Evolutionary conservation across 768 basidiomycete species (phyloP).

Genomic region (Lactifluus hygrophoroides): DNA sequence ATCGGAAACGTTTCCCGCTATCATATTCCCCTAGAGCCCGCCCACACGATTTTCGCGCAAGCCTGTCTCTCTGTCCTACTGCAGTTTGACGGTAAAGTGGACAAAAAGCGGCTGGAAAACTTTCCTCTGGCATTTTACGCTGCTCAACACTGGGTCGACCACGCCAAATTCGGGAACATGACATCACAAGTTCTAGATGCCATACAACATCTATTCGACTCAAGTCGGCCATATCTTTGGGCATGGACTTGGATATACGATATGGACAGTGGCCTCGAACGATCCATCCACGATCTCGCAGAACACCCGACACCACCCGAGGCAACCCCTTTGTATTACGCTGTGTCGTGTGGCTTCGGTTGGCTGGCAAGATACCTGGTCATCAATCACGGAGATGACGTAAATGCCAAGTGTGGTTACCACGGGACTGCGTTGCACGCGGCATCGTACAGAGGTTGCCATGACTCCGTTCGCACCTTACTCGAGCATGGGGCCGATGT

Average conservation of each 20-base stretch:
- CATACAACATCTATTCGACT: background rate
- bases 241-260: background rate
- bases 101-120: too few relatives aligned
- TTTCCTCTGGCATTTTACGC: too few relatives aligned
- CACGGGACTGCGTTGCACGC: background rate
- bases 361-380: background rate
- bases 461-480: background rate
- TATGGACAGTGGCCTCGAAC: background rate
- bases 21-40: too few relatives aligned
- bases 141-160: too few relatives aligned
- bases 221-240: background rate
- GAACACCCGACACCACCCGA: background rate
- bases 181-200: background rate
- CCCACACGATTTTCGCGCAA: too few relatives aligned
- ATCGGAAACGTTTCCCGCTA: background rate
- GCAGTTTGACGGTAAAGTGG: background rate
- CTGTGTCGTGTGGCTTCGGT: background rate
- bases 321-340: background rate
- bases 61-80: background rate
- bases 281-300: background rate
- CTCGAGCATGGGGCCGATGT: background rate
- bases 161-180: background rate
- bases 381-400: background rate
- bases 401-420: background rate
- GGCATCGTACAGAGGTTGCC: too few relatives aligned